Evolutionary conservation across 1,284 basidiomycete species (phyloP).

Genomic region (Vanrija pseudolonga): DNA sequence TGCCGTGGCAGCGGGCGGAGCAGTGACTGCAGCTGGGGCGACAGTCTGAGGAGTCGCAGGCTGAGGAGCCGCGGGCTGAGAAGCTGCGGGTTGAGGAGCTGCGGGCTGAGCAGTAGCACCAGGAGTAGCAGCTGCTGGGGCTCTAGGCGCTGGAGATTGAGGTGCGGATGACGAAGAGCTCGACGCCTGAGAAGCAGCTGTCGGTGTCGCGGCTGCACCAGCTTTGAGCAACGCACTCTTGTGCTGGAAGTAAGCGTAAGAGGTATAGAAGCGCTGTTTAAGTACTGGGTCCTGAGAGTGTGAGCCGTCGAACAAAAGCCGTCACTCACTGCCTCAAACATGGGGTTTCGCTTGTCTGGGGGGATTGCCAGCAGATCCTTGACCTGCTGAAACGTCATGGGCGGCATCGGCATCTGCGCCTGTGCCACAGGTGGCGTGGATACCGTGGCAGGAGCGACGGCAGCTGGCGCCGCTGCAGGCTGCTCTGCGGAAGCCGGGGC

Average conservation of each 20-base stretch:
- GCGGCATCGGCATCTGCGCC: not conserved
- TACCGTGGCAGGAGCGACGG: not conserved
- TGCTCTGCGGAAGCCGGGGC: too few relatives aligned
- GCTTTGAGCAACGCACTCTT: not conserved
- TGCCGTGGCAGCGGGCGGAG: conserved; percentile 1
- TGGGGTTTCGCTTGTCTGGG: conserved; percentile 2
- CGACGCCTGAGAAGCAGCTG: not conserved
- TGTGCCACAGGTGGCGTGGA: not conserved
- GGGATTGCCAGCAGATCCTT: conserved; percentile 7
- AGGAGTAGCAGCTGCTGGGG: not conserved
- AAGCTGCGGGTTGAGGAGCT: not conserved
- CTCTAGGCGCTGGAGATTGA: not conserved
- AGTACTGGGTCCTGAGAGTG: conserved; percentile 1
- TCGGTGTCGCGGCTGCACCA: not conserved
- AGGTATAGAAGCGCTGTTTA: not conserved
- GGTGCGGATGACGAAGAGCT: not conserved
- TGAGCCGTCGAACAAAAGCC: not conserved
- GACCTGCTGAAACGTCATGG: conserved; percentile 8
- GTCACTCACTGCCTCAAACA: conserved; percentile 3
- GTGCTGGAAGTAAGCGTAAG: conserved; percentile 11
- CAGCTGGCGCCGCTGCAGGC: too few relatives aligned
- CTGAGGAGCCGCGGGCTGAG: not conserved
- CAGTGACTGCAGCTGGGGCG: not conserved
- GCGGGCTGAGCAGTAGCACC: not conserved
- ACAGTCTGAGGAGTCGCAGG: not conserved